phyloP scores from a whole-genome alignment of 1,139 yeast species.

The Suhomyces bolitotheri region DNA sequence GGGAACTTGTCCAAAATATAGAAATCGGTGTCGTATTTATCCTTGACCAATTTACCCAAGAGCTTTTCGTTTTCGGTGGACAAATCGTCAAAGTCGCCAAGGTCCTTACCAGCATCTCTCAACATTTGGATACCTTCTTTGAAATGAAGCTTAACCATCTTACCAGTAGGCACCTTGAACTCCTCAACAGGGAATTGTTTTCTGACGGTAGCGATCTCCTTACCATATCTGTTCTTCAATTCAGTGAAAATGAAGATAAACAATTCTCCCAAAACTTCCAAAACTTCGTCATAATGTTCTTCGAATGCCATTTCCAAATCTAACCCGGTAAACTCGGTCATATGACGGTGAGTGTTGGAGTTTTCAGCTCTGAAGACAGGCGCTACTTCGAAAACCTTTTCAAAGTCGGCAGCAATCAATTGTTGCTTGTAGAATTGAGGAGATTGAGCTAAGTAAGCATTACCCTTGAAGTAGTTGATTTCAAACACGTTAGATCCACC shows the following conservation, averaged over 20 bases:
- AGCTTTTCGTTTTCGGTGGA: constrained; percentile 92
- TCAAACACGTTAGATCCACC: constrained; percentile 98
- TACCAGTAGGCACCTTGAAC: constrained; percentile 86
- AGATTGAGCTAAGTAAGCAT: constrained; percentile 94
- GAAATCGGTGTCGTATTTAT: constrained; percentile 94
- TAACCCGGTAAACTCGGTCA: constrained; percentile 97
- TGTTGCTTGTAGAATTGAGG: constrained; percentile 98
- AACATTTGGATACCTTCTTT: constrained; percentile 88
- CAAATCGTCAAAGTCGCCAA: constrained; percentile 85
- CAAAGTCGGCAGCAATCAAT: constrained; percentile 96
- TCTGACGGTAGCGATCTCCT: constrained; percentile 87
- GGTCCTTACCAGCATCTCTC: constrained; percentile 78
- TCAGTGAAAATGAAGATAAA: constrained; percentile 86
- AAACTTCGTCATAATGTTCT: constrained; percentile 95
- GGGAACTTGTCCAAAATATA: constrained; percentile 98
- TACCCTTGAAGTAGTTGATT: constrained; percentile 86
- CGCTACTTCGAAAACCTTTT: constrained; percentile 91
- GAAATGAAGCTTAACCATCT: constrained; percentile 88
- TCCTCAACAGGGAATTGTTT: constrained; percentile 97
- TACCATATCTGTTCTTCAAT: constrained; percentile 73
- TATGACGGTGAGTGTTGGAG: constrained; percentile 97
- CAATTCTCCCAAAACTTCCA: constrained; percentile 79
- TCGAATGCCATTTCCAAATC: constrained; percentile 98
- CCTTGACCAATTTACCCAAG: constrained; percentile 88
- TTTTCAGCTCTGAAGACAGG: constrained; percentile 99